phyloP scores from a whole-genome alignment of 2,329 filamentous ascomycete species.

The Lecanicillium sp. region DNA sequence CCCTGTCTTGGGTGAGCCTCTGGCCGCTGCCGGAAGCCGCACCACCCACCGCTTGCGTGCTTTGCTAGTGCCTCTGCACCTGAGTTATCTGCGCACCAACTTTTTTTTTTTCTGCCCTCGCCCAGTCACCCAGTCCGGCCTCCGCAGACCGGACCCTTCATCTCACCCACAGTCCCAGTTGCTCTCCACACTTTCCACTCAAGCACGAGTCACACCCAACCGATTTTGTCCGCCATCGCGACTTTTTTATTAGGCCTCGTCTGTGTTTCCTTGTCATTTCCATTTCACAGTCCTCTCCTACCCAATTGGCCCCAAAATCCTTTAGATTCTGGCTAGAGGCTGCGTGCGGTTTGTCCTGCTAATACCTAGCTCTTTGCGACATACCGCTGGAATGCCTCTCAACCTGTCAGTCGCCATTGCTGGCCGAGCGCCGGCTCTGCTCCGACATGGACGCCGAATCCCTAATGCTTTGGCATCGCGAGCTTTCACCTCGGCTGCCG shows the following conservation, averaged over 20 bases:
- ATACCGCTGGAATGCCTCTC: constrained; percentile 26
- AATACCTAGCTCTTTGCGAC: not conserved
- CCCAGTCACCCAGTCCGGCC: too few species aligned
- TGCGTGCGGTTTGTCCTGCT: not conserved
- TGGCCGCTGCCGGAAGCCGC: too few species aligned
- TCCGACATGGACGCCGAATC: constrained; percentile 45
- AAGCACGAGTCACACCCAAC: too few species aligned
- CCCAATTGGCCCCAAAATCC: constrained; percentile 3
- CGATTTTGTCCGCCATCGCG: too few species aligned
- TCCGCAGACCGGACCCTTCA: too few species aligned
- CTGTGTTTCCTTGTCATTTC: not conserved
- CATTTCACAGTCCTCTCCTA: not conserved
- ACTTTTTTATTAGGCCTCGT: too few species aligned
- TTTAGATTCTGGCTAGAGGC: not conserved
- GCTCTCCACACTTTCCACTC: too few species aligned
- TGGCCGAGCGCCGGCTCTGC: constrained; percentile 48
- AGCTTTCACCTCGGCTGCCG: constrained; percentile 31
- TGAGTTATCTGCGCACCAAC: too few species aligned
- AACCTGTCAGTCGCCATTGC: constrained; percentile 36
- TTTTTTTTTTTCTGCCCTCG: too few species aligned
- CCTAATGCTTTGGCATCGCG: constrained; percentile 35
- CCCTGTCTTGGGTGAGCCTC: too few species aligned
- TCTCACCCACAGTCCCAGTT: too few species aligned
- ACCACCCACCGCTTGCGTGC: not conserved
- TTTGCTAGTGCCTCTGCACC: not conserved